Percentiles rank a stretch among this genome's conserved stretches.
Conservation (phyloP, 1,284 basidiomycete genomes). For the Serendipita sp. region DNA sequence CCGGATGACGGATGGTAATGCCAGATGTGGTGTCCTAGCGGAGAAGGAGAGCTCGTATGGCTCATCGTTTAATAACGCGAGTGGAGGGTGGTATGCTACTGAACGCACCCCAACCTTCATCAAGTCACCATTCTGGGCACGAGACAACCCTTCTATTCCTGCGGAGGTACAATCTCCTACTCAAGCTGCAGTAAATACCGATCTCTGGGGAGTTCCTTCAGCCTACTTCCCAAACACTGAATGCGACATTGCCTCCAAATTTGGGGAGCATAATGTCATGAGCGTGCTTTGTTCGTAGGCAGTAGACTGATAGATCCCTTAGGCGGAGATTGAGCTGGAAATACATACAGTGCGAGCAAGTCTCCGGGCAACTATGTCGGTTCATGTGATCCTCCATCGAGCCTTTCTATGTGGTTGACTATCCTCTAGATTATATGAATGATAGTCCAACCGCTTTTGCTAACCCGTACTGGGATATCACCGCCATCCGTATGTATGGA, state of each 20-base stretch:
- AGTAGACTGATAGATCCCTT: background rate
- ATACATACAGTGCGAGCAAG: slow-evolving; percentile 29
- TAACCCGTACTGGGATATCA: slow-evolving; percentile 56
- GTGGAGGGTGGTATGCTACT: slow-evolving; percentile 46
- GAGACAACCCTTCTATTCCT: slow-evolving; percentile 29
- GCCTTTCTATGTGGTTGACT: slow-evolving; percentile 12
- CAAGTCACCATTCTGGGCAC: slow-evolving; percentile 48
- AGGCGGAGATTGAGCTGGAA: slow-evolving; percentile 49
- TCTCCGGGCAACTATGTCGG: slow-evolving; percentile 39
- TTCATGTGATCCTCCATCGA: slow-evolving; percentile 19
- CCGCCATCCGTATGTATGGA: slow-evolving; percentile 27
- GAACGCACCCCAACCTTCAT: slow-evolving; percentile 36
- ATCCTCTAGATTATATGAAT: slow-evolving; percentile 38
- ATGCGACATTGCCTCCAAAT: slow-evolving; percentile 36
- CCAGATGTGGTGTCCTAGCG: slow-evolving; percentile 46
- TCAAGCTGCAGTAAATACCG: slow-evolving; percentile 29
- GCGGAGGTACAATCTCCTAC: slow-evolving; percentile 28
- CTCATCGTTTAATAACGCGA: slow-evolving; percentile 40
- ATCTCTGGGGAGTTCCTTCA: slow-evolving; percentile 36
- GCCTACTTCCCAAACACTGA: slow-evolving; percentile 42
- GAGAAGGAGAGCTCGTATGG: slow-evolving; percentile 34
- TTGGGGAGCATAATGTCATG: slow-evolving; percentile 44
- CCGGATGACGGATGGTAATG: slow-evolving; percentile 28
- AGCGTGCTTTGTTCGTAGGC: slow-evolving; percentile 9
- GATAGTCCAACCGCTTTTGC: slow-evolving; percentile 48